Base-by-base conservation (phyloP, 805 yeast genomes). In the Hanseniaspora lachancei region DNA sequence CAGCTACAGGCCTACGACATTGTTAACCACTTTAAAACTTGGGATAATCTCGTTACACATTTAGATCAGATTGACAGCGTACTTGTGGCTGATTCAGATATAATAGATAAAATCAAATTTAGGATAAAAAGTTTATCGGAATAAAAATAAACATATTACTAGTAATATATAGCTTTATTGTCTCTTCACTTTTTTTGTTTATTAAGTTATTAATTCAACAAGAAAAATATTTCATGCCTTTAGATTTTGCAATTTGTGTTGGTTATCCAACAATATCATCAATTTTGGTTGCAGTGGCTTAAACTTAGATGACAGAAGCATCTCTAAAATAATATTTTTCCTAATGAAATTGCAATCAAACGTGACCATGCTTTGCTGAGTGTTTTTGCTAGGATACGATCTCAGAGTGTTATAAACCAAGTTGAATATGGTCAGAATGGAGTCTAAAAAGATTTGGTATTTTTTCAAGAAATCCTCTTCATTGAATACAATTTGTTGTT, bases 21-120 rank as follows among this genome's bases (percentile, higher is more conserved):
- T 16, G 56, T 53, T 13, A 39, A 53, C 3, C 50, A 53, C 36
- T 53, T 53, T 16, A 53, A 53, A 46, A 46, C 32, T 3, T 53
- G 56, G 56, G 18, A 36, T 2, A 34, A 40, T 3, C 16, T 53
- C 5, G 32, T 53, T 5, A 9, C 32, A 4, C 40, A 39, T n/a
- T 21, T 53, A 2, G 40, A 53, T n/a, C 40, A 53, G 20, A 15
- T 53, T 8, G 50, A 46, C 13, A 44, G 27, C 13, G 21, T 53
- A 7, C 29, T 53, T 20, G 50, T 44, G 16, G 50, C 34, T 9
- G 56, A 53, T 32, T 34, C 47, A 4, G 56, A 46, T 12, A 23
- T 53, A 29, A 20, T 39, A 15, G 5, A 15, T 3, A 53, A 44
- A 21, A 38, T 53, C 9, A 53, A 53, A 32, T 18, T n/a, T 13